Evolutionary conservation across 2,329 filamentous ascomycete species (phyloP).

Genomic region (Fusarium sp.): DNA sequence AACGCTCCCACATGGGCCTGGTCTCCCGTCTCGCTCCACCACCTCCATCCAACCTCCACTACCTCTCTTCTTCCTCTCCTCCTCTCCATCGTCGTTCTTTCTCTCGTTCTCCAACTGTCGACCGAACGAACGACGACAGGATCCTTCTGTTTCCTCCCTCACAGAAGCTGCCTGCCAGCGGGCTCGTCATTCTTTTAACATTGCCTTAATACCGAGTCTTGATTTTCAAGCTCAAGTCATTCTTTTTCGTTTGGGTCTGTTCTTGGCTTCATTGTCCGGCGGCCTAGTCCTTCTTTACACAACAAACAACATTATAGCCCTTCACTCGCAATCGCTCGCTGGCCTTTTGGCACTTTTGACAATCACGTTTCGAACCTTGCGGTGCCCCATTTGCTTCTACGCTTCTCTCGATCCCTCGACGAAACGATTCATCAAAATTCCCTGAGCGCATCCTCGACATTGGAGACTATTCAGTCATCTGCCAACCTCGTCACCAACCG

Average conservation of each 20-base stretch:
- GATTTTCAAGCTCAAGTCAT: constrained; percentile 34
- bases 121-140: constrained; percentile 47
- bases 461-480: constrained; percentile 25
- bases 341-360: constrained; percentile 30
- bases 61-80: constrained; percentile 42
- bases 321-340: constrained; percentile 34
- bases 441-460: constrained; percentile 23
- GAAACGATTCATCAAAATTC: constrained; percentile 36
- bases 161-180: constrained; percentile 59
- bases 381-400: constrained; percentile 20
- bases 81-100: constrained; percentile 47
- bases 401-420: constrained; percentile 32
- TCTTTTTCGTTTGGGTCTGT: constrained; percentile 39
- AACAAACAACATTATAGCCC: constrained; percentile 24
- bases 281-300: constrained; percentile 40
- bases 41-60: constrained; percentile 18
- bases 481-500: constrained; percentile 17
- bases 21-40: constrained; percentile 33
- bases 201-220: constrained; percentile 39
- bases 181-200: constrained; percentile 57
- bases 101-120: constrained; percentile 46
- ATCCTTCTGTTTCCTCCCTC: constrained; percentile 27
- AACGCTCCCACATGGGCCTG: constrained; percentile 19
- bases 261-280: constrained; percentile 16
- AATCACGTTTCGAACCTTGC: constrained; percentile 16